Base-by-base conservation (phyloP, 768 basidiomycete species). In the Panaeolus cyanescens region DNA sequence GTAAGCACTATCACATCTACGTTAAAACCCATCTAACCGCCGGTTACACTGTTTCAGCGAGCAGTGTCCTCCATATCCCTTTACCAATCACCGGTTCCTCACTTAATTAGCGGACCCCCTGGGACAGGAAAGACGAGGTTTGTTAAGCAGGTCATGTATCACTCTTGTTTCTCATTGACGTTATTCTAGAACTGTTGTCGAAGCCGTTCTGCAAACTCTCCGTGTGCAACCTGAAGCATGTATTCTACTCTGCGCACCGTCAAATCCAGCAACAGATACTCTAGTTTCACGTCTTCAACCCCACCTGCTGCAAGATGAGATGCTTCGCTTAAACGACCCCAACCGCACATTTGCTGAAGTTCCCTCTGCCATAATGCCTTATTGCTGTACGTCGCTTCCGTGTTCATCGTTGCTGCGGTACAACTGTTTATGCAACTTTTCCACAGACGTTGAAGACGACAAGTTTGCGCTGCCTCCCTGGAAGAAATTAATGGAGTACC, bases 101-200 rank as follows among this genome's bases (percentile, higher is more conserved):
- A 80, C 59, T 67, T 84, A 2, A 82, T 84, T 58, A 75, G 76
- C 56, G 83, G 83, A 1, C 83, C 83, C 13, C 81, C 83, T 17
- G 83, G 83, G 0, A 84, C 83, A 19, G 83, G 82, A 19, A 84
- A 84, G 68, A 84, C 82, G n/a, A 77, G 79, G 81, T 79, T 36
- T 25, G 30, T 62, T 40, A 59, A 30, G 22, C 30, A 7, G 10
- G 4, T 15, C 53, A 32, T 13, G 28, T 60, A 8, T 32, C 22
- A 45, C 22, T 55, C 13, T 36, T 19, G 25, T 17, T 22, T 33
- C 20, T 62, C 55, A 40, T 33, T 6, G 55, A 20, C 7, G 19
- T 39, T 13, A 4, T 58, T 50, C 32, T 37, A 82, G 83, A 63
- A 84, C 82, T 2, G 75, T 82, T 3, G 81, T 82, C 20, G 82